A percentile compares a stretch with the other conserved stretches of the same genome.
Conservation (phyloP, 2,329 filamentous ascomycete genomes). For the Colletotrichum plurivorum region DNA sequence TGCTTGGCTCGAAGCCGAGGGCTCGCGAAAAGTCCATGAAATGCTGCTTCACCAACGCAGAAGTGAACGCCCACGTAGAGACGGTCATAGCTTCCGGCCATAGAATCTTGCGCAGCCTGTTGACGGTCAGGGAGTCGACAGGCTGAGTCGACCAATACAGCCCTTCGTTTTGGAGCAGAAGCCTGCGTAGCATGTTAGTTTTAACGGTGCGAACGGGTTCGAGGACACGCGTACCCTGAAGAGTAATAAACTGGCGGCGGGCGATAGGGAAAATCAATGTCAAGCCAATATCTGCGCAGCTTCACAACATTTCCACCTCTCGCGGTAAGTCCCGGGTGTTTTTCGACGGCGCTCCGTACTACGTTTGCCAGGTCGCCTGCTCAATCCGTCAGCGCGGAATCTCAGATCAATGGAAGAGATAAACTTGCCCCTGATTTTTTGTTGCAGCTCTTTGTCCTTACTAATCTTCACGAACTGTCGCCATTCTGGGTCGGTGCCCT, state of each 20-base stretch:
- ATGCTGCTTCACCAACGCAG: constrained; percentile 62
- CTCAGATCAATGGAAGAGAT: constrained; percentile 18
- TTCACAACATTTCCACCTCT: constrained; percentile 63
- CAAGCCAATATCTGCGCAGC: constrained; percentile 70
- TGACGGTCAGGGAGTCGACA: constrained; percentile 63
- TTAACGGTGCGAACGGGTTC: not conserved
- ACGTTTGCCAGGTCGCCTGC: constrained; percentile 61
- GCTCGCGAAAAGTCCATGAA: constrained; percentile 57
- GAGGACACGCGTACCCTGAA: constrained; percentile 65
- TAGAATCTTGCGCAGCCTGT: constrained; percentile 62
- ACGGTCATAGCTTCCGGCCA: constrained; percentile 67
- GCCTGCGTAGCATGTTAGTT: constrained; percentile 53
- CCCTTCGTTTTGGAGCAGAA: constrained; percentile 64
- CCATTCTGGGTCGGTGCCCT: constrained; percentile 74
- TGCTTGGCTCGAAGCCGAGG: constrained; percentile 58
- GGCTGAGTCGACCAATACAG: constrained; percentile 62
- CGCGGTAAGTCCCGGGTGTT: constrained; percentile 57
- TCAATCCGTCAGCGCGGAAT: constrained; percentile 43
- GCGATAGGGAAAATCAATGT: constrained; percentile 70
- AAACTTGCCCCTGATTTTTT: constrained; percentile 53
- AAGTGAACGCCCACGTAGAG: constrained; percentile 67
- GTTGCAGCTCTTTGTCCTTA: constrained; percentile 63
- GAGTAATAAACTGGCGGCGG: constrained; percentile 73
- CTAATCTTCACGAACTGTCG: constrained; percentile 71
- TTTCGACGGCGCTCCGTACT: constrained; percentile 58